Base-by-base conservation (phyloP, 164 flowering plant genomes). In the Sedum album region DNA sequence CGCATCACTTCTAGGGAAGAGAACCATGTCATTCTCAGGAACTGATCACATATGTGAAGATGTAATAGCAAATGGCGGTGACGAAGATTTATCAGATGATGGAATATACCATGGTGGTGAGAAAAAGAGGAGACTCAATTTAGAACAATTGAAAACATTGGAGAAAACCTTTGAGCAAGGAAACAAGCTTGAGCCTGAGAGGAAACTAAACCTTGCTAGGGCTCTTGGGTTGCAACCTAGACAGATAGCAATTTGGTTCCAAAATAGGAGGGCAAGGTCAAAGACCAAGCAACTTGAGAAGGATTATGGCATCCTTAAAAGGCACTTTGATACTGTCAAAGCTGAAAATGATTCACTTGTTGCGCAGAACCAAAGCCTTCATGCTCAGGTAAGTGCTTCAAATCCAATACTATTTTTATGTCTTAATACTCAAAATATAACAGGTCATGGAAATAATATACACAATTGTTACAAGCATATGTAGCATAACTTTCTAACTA, bases 241-340 rank as follows among this genome's bases (percentile, higher is more conserved):
- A 70, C 96, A 90, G 75, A 81, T 90, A 55, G 96, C 94, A 8
- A 87, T 90, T 6, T 88, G 97, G 97, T 90, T 90, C 71, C 94
- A 90, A 41, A 90, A 90, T 78, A 80, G 94, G 69, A 83, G 97
- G 60, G 94, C 97, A 0, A 78, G 97, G 67, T 90, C 94, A 91
- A 90, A 90, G 79, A 90, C 97, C 20, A 90, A 90, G 77, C 88
- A 88, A 70, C 74, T 90, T 66, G 97, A 90, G 82, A 90, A 85
- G 74, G n/a, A n/a, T n/a, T n/a, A 93, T 77, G 89, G 86, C 53
- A 72, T 85, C 38, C 87, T 90, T 20, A 90, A 90, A 73, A 73
- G 83, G 64, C 93, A 88, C 73, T 85, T 76, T 73, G 93, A 90
- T 44, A 84, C 83, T 1, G 63, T 84, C 31, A 90, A 88, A 73